phyloP scores from a whole-genome alignment of 768 basidiomycete species.

The Calocybe indica region DNA sequence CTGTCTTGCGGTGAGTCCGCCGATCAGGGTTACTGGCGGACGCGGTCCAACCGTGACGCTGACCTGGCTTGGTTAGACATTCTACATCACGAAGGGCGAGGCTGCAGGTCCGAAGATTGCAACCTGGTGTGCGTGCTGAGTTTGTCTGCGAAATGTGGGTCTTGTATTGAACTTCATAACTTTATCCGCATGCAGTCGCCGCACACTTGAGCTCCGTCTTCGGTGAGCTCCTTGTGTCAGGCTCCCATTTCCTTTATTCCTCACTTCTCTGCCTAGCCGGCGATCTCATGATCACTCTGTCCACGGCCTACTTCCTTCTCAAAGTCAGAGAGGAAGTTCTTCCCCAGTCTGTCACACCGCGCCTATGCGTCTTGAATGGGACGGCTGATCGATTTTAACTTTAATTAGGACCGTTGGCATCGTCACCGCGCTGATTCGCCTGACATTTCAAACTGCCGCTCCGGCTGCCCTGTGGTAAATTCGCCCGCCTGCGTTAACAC shows the following conservation, averaged over 20 bases:
- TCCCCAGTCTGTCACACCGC: slow-evolving; percentile 15
- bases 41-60: neutral
- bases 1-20: slow-evolving; percentile 17
- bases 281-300: slow-evolving; percentile 20
- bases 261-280: slow-evolving; percentile 12
- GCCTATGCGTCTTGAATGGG: neutral
- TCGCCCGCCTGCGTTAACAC: neutral
- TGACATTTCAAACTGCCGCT: slow-evolving; percentile 24
- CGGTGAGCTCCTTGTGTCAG: slow-evolving; percentile 9
- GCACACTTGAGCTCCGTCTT: slow-evolving; percentile 20
- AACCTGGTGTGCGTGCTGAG: slow-evolving; percentile 21
- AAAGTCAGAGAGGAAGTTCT: slow-evolving; percentile 20
- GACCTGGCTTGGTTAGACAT: slow-evolving; percentile 14
- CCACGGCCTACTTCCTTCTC: slow-evolving; percentile 23
- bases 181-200: slow-evolving; percentile 13
- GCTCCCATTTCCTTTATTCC: neutral
- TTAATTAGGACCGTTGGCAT: slow-evolving; percentile 17
- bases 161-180: neutral
- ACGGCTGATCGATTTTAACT: neutral
- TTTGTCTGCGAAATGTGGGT: too few species aligned
- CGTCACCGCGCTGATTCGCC: slow-evolving; percentile 21
- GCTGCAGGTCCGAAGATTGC: slow-evolving; percentile 10
- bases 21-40: neutral
- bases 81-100: slow-evolving; percentile 17
- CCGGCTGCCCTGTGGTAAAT: slow-evolving; percentile 27